A percentile compares a stretch with the other conserved stretches of the same genome.
phyloP scores from a whole-genome alignment of 73 alveolate species.

The Blepharisma stoltei region DNA sequence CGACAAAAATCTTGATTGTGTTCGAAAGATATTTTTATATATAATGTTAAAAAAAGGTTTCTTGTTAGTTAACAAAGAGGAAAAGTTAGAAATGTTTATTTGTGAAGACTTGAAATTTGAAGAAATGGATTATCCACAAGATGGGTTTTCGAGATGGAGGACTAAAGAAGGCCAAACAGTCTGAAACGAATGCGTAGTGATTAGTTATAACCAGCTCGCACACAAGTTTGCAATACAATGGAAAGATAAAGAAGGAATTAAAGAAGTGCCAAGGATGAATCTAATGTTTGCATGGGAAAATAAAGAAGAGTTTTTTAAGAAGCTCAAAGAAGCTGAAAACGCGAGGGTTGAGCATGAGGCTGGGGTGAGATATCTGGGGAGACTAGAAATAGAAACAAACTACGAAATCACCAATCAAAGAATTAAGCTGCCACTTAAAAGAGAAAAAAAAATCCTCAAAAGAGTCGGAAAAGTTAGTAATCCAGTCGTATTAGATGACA shows the following conservation, averaged over 20 bases:
- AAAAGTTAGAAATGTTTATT: constrained; percentile 25
- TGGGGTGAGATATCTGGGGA: constrained; percentile 15
- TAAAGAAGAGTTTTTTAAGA: neutral
- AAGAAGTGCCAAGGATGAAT: constrained; percentile 10
- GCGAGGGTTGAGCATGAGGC: constrained; percentile 11
- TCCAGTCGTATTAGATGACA: neutral
- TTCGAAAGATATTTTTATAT: no score
- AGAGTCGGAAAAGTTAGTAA: neutral
- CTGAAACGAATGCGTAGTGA: neutral
- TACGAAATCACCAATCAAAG: neutral
- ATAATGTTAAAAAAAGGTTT: no score
- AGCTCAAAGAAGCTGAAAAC: neutral
- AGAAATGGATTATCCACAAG: neutral
- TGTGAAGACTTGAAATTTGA: neutral
- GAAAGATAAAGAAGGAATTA: constrained; percentile 5
- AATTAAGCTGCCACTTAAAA: neutral
- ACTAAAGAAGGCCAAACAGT: neutral
- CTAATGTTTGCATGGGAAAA: neutral
- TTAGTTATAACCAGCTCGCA: neutral
- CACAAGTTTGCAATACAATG: constrained; percentile 9
- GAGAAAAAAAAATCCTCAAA: neutral
- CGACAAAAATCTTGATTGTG: no score
- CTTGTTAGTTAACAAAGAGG: no score
- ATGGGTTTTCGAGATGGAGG: neutral
- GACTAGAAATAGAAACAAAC: constrained; percentile 18